Evolutionary conservation across 495 filamentous ascomycete genomes (phyloP), one percentile per base, ranked within the genome.

Genomic region (Xylaria cubensis): DNA sequence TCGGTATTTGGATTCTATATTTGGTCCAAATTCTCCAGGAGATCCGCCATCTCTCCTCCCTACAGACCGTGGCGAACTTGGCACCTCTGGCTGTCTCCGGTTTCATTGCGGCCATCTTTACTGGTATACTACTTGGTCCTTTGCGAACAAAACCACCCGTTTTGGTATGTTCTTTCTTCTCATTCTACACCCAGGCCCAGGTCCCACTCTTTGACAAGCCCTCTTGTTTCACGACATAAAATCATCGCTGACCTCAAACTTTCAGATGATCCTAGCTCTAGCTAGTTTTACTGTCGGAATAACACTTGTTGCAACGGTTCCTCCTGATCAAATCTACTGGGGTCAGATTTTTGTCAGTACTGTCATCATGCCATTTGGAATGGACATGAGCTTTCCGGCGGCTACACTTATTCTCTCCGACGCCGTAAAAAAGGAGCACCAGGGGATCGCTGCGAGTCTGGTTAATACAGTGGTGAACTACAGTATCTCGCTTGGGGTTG

Each of bases 1-100:
- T 91, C 67, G 89, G 89, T 19, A 89, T 91, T 64, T 85, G 87
- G 78, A 77, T 88, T 67, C 91, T 83, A 76, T 92, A 92, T 75
- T 78, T 81, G 41, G 89, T 81, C 69, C 82, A 87, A 42, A 88
- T 89, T 74, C 72, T 89, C 69, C 81, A 86, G 61, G 79, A 81
- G 17, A 79, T 90, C 41, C 82, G 83, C 15, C 80, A 80, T 2
- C 70, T 81, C 5, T 69, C 80, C 17, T 84, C 85, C 0, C 75
- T 91, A 12, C 67, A 87, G 4, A 78, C 84, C 0, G 78, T 82
- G 4, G 88, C 87, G 0, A 80, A 86, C 72, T 79, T 86, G 64
- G 67, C 77, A 19, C 85, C 85, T 2, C 81, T 80, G 3, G 80
- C 82, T 3, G 70, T 86, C 8, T 84, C 83, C 1, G 90, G 88